Percentiles rank a stretch among this genome's conserved stretches.
Conservation (phyloP, 768 basidiomycete species). For the Paxillus rubicundulus region DNA sequence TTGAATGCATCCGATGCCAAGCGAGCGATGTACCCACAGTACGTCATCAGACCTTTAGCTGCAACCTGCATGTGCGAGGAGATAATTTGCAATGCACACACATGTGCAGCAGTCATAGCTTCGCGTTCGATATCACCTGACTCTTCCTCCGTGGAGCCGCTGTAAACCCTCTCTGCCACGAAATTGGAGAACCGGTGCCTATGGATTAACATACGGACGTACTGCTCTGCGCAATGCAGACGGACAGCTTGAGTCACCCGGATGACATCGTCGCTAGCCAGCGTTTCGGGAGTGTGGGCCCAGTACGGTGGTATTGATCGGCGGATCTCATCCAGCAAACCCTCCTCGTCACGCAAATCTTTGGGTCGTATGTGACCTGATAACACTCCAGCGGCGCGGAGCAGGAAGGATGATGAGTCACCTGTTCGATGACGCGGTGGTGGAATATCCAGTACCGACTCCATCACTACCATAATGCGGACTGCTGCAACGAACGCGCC, state of each 20-base stretch:
- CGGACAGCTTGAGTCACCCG: constrained; percentile 87
- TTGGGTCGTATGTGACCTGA: constrained; percentile 58
- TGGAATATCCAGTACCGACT: constrained; percentile 81
- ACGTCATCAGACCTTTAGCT: constrained; percentile 89
- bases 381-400: constrained; percentile 66
- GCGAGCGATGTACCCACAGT: constrained; percentile 57
- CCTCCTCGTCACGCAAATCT: constrained; percentile 77
- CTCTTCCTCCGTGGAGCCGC: constrained; percentile 45
- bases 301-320: constrained; percentile 70
- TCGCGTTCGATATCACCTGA: constrained; percentile 71
- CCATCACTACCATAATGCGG: constrained; percentile 83
- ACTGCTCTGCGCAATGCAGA: constrained; percentile 84
- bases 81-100: constrained; percentile 78
- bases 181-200: constrained; percentile 81
- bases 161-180: constrained; percentile 63
- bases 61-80: constrained; percentile 82
- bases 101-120: constrained; percentile 73
- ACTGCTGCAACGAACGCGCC: constrained; percentile 76
- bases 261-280: constrained; percentile 82
- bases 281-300: constrained; percentile 76
- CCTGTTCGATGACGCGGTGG: constrained; percentile 56
- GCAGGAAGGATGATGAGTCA: constrained; percentile 75
- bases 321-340: constrained; percentile 76
- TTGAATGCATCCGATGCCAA: constrained; percentile 6
- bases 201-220: constrained; percentile 83